Evolutionary conservation across 2,329 filamentous ascomycete genomes (phyloP).

Genomic region (Claviceps africana): DNA sequence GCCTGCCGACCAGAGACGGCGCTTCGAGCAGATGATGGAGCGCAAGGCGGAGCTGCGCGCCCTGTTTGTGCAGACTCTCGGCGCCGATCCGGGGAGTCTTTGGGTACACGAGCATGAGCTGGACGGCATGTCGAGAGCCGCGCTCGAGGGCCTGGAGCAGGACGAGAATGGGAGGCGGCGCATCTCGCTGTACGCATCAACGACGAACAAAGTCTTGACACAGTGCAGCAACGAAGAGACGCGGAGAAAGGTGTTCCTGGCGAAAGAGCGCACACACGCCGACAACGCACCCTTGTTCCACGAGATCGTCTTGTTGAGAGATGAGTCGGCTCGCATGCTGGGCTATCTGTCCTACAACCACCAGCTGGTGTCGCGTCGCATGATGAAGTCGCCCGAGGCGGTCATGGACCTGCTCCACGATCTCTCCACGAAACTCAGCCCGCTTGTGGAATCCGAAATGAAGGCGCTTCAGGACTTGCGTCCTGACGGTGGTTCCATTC

Average conservation of each 20-base stretch:
- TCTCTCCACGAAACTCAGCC: neutral
- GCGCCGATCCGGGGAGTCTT: neutral
- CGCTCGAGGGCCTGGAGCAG: neutral
- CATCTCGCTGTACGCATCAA: neutral
- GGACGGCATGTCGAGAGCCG: neutral
- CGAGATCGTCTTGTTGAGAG: neutral
- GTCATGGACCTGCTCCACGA: neutral
- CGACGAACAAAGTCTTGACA: neutral
- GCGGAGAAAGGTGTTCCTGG: neutral
- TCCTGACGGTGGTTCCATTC: neutral
- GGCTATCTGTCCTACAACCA: neutral
- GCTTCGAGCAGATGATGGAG: neutral
- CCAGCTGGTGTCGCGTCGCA: neutral
- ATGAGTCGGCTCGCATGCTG: neutral
- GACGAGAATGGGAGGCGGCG: neutral
- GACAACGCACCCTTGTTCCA: neutral
- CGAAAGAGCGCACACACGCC: neutral
- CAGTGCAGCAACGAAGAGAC: neutral
- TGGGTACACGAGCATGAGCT: neutral
- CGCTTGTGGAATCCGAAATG: neutral
- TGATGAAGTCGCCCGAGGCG: neutral
- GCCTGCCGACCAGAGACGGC: neutral
- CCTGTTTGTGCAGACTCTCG: neutral
- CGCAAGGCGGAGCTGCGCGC: neutral
- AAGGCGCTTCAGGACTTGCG: neutral